Evolutionary conservation across 208 protist species (phyloP), one percentile per base, ranked within the genome.

Genomic region (Trypanosoma congolense): DNA sequence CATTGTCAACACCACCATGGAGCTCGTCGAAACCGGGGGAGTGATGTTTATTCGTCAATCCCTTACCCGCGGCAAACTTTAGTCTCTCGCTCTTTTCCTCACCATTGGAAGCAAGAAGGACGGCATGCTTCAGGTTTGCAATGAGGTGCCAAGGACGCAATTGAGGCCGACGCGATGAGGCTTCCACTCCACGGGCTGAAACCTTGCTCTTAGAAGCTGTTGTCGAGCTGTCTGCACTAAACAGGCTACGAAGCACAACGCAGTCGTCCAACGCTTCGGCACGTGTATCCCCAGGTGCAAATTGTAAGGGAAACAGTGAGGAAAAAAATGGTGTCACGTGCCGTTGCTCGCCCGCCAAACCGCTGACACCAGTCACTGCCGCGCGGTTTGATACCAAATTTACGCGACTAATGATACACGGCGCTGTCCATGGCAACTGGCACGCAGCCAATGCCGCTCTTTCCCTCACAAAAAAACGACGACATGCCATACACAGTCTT

Each of bases 311-410:
- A 41, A 60, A 67, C 8, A 67, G 52, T 21, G 44, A 29, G 21
- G 61, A 51, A 41, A 67, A 67, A 30, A 67, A 67, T 1, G 45
- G 52, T 4, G 61, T 67, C 28, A 67, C 61, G 31, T 40, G 31
- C 12, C n/a, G 18, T 45, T 29, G 3, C n/a, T 42, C 24, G 18
- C 5, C 12, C 29, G 9, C 44, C 2, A 9, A 22, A 3, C 22
- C 46, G 10, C 10, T 46, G 42, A 9, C 12, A 25, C 42, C 42
- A 25, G 10, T 19, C 5, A n/a, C 21, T 25, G 42, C 18, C 8
- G 6, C 21, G 6, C 10, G 21, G 21, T 25, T 24, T n/a, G 9
- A 22, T 5, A 51, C 46, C 21, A 10, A 10, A 51, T 24, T 38
- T 12, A 38, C 33, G 6, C 33, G 33, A 38, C 12, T 16, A 38